A percentile compares a stretch with the other conserved stretches of the same genome.
Evolutionary conservation across 768 basidiomycete genomes (phyloP).

Genomic region (Chalciporus piperatus): DNA sequence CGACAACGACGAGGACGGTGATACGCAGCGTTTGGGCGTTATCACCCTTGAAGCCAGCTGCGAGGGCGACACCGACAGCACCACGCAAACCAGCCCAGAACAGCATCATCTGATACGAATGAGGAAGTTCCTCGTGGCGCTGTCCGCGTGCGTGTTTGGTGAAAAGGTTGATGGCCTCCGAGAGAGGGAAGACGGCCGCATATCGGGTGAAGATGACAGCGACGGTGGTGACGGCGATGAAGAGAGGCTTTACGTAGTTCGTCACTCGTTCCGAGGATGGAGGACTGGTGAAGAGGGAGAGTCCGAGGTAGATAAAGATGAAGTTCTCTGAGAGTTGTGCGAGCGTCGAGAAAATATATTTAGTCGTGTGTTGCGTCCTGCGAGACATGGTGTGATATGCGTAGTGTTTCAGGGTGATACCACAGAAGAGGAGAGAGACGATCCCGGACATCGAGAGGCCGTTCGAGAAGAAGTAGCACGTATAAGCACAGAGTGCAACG

Average conservation of each 20-base stretch:
- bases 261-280: conserved; percentile 75
- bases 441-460: conserved; percentile 93
- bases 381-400: conserved; percentile 99
- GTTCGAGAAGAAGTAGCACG: conserved; percentile 98
- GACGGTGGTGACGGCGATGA: conserved; percentile 88
- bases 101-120: conserved; percentile 99
- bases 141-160: conserved; percentile 81
- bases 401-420: conserved; percentile 98
- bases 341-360: conserved; percentile 93
- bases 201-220: conserved; percentile 95
- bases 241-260: conserved; percentile 90
- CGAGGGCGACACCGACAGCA: conserved; percentile 96
- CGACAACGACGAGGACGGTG: conserved; percentile 94
- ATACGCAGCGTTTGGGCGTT: conserved; percentile 89
- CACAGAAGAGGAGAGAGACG: conserved; percentile 96
- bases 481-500: conserved; percentile 91
- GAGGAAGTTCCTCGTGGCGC: conserved; percentile 86
- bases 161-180: conserved; percentile 93
- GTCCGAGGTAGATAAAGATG: conserved; percentile 98
- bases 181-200: conserved; percentile 92
- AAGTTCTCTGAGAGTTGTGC: conserved; percentile 97
- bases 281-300: conserved; percentile 90
- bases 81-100: conserved; percentile 98
- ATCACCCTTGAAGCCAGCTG: conserved; percentile 91
- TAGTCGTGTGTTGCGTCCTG: conserved; percentile 88